phyloP scores from a whole-genome alignment of 2,329 filamentous ascomycete species.

The Colletotrichum spinosum region DNA sequence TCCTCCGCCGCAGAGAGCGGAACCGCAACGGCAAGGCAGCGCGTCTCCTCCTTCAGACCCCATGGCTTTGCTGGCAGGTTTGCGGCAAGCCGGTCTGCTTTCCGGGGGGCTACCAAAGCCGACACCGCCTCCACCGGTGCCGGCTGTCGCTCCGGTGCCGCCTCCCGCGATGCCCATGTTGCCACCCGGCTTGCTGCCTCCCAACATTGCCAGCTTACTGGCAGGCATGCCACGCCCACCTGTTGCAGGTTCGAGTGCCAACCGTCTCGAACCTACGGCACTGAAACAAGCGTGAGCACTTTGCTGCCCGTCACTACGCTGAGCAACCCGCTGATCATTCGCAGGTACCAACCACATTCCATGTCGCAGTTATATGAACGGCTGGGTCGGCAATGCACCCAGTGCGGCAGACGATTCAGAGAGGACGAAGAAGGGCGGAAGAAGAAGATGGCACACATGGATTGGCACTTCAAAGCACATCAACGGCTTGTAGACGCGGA shows the following conservation, averaged over 20 bases:
- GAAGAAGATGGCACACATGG: constrained; percentile 91
- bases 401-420: constrained; percentile 89
- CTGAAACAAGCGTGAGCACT: constrained; percentile 75
- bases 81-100: constrained; percentile 77
- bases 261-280: constrained; percentile 73
- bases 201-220: constrained; percentile 51
- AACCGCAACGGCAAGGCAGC: constrained; percentile 52
- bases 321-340: constrained; percentile 20
- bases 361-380: constrained; percentile 82
- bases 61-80: constrained; percentile 72
- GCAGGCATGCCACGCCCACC: constrained; percentile 42
- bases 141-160: constrained; percentile 43
- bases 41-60: constrained; percentile 57
- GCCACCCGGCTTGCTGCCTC: constrained; percentile 45
- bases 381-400: constrained; percentile 87
- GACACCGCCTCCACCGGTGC: constrained; percentile 48
- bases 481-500: constrained; percentile 88
- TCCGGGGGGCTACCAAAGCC: constrained; percentile 53
- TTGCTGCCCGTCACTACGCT: constrained; percentile 13
- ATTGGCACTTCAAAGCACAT: constrained; percentile 98
- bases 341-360: constrained; percentile 79
- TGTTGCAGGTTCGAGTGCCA: constrained; percentile 57
- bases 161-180: constrained; percentile 44
- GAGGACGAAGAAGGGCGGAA: constrained; percentile 81
- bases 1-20: constrained; percentile 58